Base-by-base conservation (phyloP, 768 basidiomycete species). In the Pholiota molesta region DNA sequence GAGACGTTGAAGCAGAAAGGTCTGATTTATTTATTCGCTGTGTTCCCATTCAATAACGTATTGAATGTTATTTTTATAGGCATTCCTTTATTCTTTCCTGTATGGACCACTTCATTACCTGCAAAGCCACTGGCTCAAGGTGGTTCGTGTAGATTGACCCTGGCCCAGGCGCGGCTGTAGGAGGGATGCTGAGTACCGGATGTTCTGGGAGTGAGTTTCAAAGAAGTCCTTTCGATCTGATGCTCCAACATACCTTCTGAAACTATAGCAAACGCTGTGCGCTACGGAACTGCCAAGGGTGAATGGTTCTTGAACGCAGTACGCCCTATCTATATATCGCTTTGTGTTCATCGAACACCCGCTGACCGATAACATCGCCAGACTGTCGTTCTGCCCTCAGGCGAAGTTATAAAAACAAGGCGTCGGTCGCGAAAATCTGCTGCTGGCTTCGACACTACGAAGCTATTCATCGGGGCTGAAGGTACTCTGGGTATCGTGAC, bases 221-320 rank as follows among this genome's bases (percentile, higher is more conserved):
- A 33, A 54, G 29, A 26, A 21, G 28, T 57, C 29, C 9, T 16
- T 5, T 31, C 31, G 13, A 26, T 17, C 5, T 31, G 26, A 29
- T 17, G 9, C 13, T 13, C 21, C 33, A 45, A 31, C 31, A 5
- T 6, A 40, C 26, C 21, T 40, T 26, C 26, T 26, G n/a, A 19
- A 16, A 13, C 17, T 45, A 0, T 31, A 85, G 91, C 91, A 0
- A 92, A 92, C 66, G 90, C 91, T 2, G 92, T 92, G 1, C 78
- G 92, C 23, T 96, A 95, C 69, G 95, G 93, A 13, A 96, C 94
- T 5, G 94, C 93, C 0, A 63, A 55, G 55, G 91, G 80, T 0
- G 94, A 95, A 75, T 95, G 94, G 94, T 92, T 95, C 68, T 77
- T 95, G 51, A 95, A 94, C 66, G 83, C 85, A 21, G 92, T 92